Evolutionary conservation across 1,139 yeast species (phyloP).

Genomic region (Yamadazyma pseudoaaseri): DNA sequence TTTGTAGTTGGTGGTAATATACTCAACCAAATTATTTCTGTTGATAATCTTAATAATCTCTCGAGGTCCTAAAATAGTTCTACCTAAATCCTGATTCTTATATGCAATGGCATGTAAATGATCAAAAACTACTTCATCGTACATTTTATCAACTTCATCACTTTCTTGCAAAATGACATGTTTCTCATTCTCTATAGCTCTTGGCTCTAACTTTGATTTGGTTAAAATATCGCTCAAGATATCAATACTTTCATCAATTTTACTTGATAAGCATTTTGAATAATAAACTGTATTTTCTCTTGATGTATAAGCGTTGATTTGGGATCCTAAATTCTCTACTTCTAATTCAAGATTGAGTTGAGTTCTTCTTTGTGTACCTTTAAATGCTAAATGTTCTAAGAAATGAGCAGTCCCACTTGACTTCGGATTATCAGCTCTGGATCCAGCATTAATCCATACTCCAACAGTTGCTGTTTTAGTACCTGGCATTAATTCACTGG

Average conservation of each 20-base stretch:
- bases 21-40: slow-evolving; percentile 71
- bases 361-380: slow-evolving; percentile 84
- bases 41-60: slow-evolving; percentile 81
- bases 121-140: slow-evolving; percentile 97
- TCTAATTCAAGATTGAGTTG: slow-evolving; percentile 86
- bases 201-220: slow-evolving; percentile 73
- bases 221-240: slow-evolving; percentile 88
- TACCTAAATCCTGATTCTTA: slow-evolving; percentile 88
- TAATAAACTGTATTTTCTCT: slow-evolving; percentile 97
- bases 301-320: slow-evolving; percentile 94
- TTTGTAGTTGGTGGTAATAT: slow-evolving; percentile 82
- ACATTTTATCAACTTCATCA: slow-evolving; percentile 97
- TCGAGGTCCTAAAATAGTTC: slow-evolving; percentile 96
- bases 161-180: slow-evolving; percentile 95
- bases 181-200: slow-evolving; percentile 92
- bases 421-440: slow-evolving; percentile 86
- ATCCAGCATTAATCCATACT: slow-evolving; percentile 97
- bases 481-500: slow-evolving; percentile 84
- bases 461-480: slow-evolving; percentile 96
- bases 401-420: slow-evolving; percentile 97
- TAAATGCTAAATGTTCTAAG: slow-evolving; percentile 92
- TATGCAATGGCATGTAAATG: slow-evolving; percentile 92
- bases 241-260: slow-evolving; percentile 83
- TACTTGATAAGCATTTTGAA: slow-evolving; percentile 80
- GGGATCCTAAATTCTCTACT: slow-evolving; percentile 95